Conservation (phyloP, 2,329 filamentous ascomycete genomes). For the Cladobotryum mycophilum region DNA sequence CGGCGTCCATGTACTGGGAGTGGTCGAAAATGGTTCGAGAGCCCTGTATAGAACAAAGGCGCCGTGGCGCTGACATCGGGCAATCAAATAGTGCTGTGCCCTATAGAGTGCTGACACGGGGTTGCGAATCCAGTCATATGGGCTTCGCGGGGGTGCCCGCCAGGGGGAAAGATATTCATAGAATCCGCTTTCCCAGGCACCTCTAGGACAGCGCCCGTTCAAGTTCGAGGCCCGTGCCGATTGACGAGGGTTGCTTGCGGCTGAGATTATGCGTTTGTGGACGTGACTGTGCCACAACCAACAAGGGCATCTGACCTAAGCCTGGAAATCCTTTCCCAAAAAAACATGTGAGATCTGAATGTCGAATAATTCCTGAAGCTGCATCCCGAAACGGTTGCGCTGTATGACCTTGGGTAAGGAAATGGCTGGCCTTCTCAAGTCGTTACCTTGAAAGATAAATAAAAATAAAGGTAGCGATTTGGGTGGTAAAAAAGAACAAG, state of each 20-base stretch:
- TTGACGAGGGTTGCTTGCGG: not conserved
- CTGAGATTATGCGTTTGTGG: not conserved
- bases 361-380: not conserved
- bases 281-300: not conserved
- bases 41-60: not conserved
- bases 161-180: not conserved
- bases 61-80: not conserved
- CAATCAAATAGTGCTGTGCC: not conserved
- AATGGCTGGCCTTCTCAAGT: not conserved
- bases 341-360: slow-evolving; percentile 8
- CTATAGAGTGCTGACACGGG: too few species aligned
- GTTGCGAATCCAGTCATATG: too few species aligned
- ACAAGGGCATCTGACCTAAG: slow-evolving; percentile 7
- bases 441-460: too few species aligned
- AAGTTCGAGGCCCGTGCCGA: slow-evolving; percentile 1
- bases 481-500: too few species aligned
- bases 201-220: slow-evolving; percentile 6
- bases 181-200: not conserved
- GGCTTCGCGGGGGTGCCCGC: not conserved
- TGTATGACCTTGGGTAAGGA: not conserved
- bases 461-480: too few species aligned
- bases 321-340: not conserved
- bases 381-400: not conserved
- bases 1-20: not conserved
- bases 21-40: not conserved